Percentiles rank a stretch among this genome's conserved stretches.
These are phyloP conservation scores for Trichophyton schoenleinii DNA, from an alignment of 2,329 filamentous ascomycete species.

Conservation along the genomic window DNA sequence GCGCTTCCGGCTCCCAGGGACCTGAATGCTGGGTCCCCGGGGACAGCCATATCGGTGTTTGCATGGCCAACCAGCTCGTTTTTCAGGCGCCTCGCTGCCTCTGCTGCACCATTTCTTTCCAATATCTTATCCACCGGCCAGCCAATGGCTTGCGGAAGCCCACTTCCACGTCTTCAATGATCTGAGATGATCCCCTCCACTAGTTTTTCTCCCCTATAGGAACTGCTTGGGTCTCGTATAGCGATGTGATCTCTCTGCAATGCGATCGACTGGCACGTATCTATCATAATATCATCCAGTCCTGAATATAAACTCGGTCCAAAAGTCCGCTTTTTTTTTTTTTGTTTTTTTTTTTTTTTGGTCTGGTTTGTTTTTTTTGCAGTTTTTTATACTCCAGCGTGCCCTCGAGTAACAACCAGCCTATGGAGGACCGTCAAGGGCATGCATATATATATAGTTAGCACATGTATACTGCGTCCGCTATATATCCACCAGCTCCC, in stretches of 20 bases:
- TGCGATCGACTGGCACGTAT: background rate
- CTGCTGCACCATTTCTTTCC: background rate
- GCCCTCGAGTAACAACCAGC: background rate
- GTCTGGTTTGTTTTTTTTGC: background rate
- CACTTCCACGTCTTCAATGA: background rate
- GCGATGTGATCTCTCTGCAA: constrained; percentile 2
- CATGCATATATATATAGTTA: background rate
- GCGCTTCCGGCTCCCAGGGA: constrained; percentile 2
- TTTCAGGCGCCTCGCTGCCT: background rate
- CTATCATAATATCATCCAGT: background rate
- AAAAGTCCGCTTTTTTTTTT: background rate
- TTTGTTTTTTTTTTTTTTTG: background rate
- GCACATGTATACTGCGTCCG: background rate
- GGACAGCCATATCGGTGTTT: background rate
- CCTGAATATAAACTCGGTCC: background rate
- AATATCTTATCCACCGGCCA: background rate
- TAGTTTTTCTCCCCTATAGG: background rate
- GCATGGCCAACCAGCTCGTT: background rate
- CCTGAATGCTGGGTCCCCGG: constrained; percentile 1
- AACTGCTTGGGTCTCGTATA: background rate
- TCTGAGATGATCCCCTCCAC: background rate
- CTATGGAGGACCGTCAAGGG: background rate
- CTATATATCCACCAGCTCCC: background rate
- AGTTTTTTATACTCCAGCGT: background rate
- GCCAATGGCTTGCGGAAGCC: background rate